Evolutionary conservation across 257 asterid species (phyloP).

Genomic region (Solanum medicagineum): DNA sequence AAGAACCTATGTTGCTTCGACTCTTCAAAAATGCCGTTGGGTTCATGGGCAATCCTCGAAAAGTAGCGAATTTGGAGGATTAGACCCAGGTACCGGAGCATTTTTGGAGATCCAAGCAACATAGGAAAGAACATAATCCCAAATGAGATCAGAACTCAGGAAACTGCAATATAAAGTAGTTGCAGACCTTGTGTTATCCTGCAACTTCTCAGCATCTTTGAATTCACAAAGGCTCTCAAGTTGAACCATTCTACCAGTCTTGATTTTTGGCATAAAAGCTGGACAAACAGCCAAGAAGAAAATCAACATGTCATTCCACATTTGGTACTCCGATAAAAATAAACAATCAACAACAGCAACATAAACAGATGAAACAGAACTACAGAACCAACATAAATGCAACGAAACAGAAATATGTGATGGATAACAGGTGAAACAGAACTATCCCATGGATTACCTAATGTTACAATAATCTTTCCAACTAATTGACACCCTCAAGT

Average conservation of each 20-base stretch:
- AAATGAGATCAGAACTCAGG: background rate
- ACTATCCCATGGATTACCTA: background rate
- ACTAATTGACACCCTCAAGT: background rate
- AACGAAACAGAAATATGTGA: background rate
- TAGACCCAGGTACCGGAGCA: background rate
- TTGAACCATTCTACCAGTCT: constrained; percentile 45
- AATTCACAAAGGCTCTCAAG: constrained; percentile 55
- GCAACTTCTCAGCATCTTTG: constrained; percentile 31
- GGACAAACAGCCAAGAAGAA: constrained; percentile 12
- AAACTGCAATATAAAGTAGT: background rate
- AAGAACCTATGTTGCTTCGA: background rate
- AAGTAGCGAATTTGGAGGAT: background rate
- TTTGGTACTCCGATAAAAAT: background rate
- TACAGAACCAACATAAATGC: background rate
- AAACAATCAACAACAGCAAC: background rate
- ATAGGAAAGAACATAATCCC: background rate
- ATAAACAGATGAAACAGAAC: background rate
- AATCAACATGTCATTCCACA: background rate
- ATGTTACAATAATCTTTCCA: background rate
- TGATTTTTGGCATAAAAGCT: constrained; percentile 83
- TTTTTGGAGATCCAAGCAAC: background rate
- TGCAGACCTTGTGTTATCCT: constrained; percentile 4
- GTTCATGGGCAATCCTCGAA: background rate
- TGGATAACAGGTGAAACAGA: background rate
- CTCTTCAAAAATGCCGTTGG: background rate